Evolutionary conservation across 2,329 filamentous ascomycete species (phyloP).

Genomic region (Colletotrichum tanaceti): DNA sequence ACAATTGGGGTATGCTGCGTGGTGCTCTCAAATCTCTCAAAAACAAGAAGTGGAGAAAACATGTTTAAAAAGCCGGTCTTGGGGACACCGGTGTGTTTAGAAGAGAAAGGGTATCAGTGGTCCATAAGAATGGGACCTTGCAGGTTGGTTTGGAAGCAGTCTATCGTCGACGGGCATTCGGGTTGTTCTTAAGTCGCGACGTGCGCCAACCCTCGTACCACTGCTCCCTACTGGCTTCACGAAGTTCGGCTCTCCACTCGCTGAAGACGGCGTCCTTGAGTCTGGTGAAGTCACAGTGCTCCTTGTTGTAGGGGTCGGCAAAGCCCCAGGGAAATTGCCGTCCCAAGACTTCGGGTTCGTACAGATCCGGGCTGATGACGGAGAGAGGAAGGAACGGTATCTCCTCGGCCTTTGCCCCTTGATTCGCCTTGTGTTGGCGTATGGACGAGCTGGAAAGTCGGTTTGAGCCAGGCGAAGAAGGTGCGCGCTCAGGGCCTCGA

Average conservation of each 20-base stretch:
- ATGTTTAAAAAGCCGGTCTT: slow-evolving; percentile 17
- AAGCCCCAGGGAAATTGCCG: slow-evolving; percentile 97
- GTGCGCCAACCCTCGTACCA: slow-evolving; percentile 98
- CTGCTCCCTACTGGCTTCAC: slow-evolving; percentile 88
- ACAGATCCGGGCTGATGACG: slow-evolving; percentile 92
- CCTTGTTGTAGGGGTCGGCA: slow-evolving; percentile 88
- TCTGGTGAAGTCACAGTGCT: slow-evolving; percentile 93
- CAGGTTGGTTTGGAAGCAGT: slow-evolving; percentile 17
- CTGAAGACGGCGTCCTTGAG: slow-evolving; percentile 92
- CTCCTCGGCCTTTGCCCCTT: slow-evolving; percentile 62
- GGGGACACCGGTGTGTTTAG: slow-evolving; percentile 18
- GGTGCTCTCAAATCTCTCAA: slow-evolving; percentile 46
- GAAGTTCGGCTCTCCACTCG: slow-evolving; percentile 92
- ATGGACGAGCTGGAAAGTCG: slow-evolving; percentile 60
- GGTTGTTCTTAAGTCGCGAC: slow-evolving; percentile 68
- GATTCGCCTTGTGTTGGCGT: slow-evolving; percentile 57
- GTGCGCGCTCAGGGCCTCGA: slow-evolving; percentile 46
- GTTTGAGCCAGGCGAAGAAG: slow-evolving; percentile 56
- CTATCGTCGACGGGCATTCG: slow-evolving; percentile 53
- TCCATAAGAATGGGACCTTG: background rate
- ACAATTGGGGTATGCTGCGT: slow-evolving; percentile 51
- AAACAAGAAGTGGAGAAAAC: slow-evolving; percentile 37
- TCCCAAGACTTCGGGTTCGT: slow-evolving; percentile 82
- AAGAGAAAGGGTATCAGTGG: slow-evolving; percentile 38
- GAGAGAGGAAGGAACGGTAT: slow-evolving; percentile 85